A percentile compares a stretch with the other conserved stretches of the same genome.
These are phyloP conservation scores for Epichloe gansuensis DNA, from an alignment of 2,329 filamentous ascomycete genomes.

Conservation along the genomic window DNA sequence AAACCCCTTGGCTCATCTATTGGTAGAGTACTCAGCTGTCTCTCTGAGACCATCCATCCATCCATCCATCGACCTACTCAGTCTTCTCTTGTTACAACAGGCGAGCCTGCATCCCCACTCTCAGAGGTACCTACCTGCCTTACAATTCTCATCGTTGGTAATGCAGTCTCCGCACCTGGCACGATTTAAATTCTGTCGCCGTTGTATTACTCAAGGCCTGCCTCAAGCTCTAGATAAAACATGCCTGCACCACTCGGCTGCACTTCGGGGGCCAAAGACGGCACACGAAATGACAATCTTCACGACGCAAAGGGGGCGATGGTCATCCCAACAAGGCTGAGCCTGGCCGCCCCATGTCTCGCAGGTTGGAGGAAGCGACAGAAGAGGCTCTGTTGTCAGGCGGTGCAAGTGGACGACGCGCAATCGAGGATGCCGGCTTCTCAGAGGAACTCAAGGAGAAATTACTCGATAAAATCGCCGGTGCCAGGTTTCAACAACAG, in stretches of 20 bases:
- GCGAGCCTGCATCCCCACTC: too few species aligned
- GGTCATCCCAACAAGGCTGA: conserved; percentile 6
- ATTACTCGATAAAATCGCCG: conserved; percentile 43
- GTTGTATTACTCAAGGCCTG: not conserved
- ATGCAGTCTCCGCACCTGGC: conserved; percentile 1
- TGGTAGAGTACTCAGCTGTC: too few species aligned
- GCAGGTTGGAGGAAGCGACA: conserved; percentile 48
- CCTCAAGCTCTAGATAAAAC: not conserved
- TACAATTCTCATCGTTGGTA: not conserved
- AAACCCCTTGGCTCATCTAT: too few species aligned
- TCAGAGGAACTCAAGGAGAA: conserved; percentile 49
- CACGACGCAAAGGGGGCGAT: not conserved
- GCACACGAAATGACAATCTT: not conserved
- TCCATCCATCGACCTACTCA: too few species aligned
- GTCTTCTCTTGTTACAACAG: too few species aligned
- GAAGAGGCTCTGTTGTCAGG: conserved; percentile 49
- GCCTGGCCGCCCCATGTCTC: conserved; percentile 38
- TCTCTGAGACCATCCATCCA: too few species aligned
- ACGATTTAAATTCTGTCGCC: not conserved
- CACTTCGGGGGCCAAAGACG: not conserved
- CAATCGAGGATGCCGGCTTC: conserved; percentile 51
- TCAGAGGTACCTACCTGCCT: not conserved
- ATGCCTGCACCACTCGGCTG: not conserved
- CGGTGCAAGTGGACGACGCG: conserved; percentile 45
- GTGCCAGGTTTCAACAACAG: conserved; percentile 41